Conservation (phyloP, 164 flowering plant species). For the Magnolia changhungtana region DNA sequence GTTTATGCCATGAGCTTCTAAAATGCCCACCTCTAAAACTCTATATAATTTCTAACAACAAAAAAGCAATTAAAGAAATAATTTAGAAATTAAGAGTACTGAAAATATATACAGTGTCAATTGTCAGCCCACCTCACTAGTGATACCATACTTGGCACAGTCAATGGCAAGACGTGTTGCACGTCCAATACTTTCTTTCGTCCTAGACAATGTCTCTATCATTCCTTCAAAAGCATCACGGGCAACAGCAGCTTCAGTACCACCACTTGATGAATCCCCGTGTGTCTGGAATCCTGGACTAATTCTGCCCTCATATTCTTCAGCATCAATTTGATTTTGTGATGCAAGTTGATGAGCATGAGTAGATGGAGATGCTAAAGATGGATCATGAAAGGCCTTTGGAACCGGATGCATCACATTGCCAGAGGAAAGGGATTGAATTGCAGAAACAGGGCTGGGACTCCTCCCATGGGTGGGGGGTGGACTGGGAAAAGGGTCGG, state of each 20-base stretch:
- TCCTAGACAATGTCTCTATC: slow-evolving; percentile 96
- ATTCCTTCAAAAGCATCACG: slow-evolving; percentile 99
- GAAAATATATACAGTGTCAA: not conserved
- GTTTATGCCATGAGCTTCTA: not conserved
- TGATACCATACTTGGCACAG: slow-evolving; percentile 95
- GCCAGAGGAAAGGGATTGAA: slow-evolving; percentile 32
- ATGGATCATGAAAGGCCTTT: slow-evolving; percentile 29
- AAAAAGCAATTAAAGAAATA: not conserved
- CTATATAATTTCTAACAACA: not conserved
- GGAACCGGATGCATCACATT: slow-evolving; percentile 34
- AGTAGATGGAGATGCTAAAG: slow-evolving; percentile 46
- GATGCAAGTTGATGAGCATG: slow-evolving; percentile 39
- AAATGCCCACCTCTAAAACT: not conserved
- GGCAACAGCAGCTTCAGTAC: slow-evolving; percentile 95
- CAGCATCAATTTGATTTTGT: slow-evolving; percentile 40
- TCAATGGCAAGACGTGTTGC: slow-evolving; percentile 97
- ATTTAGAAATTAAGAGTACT: not conserved
- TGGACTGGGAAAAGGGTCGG: slow-evolving; percentile 23
- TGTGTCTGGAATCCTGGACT: slow-evolving; percentile 49
- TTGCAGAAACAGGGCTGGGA: slow-evolving; percentile 43
- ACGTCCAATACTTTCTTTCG: slow-evolving; percentile 98
- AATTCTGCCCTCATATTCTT: slow-evolving; percentile 53
- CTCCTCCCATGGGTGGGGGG: slow-evolving; percentile 37
- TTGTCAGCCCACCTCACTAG: slow-evolving; percentile 66
- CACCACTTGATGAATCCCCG: slow-evolving; percentile 80